A percentile compares a stretch with the other conserved stretches of the same genome.
Evolutionary conservation across 352 stramenopile species (phyloP).

Genomic region (Aphanomyces astaci): DNA sequence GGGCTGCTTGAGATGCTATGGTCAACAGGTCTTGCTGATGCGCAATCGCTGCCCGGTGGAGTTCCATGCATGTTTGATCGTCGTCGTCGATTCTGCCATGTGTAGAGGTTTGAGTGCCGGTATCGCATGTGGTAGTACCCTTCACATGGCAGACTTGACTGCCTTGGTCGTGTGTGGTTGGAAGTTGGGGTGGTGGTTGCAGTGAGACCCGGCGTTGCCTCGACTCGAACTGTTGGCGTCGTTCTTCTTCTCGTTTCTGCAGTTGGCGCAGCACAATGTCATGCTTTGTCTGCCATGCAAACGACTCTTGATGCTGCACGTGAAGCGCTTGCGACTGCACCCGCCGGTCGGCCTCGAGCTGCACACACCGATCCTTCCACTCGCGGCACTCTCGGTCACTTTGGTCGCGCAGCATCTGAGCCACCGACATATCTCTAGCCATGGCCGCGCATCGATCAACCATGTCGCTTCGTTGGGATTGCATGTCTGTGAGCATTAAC

Average conservation of each 20-base stretch:
- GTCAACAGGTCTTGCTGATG: conserved; percentile 8
- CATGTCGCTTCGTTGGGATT: not conserved
- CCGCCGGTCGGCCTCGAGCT: not conserved
- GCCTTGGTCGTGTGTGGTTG: not conserved
- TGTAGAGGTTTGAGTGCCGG: not conserved
- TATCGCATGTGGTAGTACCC: too few species aligned
- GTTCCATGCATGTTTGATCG: not conserved
- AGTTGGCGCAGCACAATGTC: not conserved
- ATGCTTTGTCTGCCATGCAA: not conserved
- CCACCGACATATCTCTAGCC: not conserved
- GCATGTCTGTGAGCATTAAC: not conserved
- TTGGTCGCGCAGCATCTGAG: not conserved
- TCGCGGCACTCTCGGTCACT: not conserved
- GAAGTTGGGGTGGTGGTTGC: too few species aligned
- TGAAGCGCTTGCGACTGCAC: not conserved
- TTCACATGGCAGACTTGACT: not conserved
- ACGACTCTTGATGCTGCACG: not conserved
- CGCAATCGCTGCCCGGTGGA: not conserved
- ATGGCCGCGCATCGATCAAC: not conserved
- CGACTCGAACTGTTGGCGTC: not conserved
- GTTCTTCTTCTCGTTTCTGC: not conserved
- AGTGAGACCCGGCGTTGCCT: not conserved
- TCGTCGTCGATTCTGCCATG: not conserved
- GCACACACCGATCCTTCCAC: not conserved
- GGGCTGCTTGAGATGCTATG: not conserved